Percentiles rank a stretch among this genome's conserved stretches.
Evolutionary conservation across 148 eudicot species (phyloP).

Genomic region (Nepenthes mirabilis): DNA sequence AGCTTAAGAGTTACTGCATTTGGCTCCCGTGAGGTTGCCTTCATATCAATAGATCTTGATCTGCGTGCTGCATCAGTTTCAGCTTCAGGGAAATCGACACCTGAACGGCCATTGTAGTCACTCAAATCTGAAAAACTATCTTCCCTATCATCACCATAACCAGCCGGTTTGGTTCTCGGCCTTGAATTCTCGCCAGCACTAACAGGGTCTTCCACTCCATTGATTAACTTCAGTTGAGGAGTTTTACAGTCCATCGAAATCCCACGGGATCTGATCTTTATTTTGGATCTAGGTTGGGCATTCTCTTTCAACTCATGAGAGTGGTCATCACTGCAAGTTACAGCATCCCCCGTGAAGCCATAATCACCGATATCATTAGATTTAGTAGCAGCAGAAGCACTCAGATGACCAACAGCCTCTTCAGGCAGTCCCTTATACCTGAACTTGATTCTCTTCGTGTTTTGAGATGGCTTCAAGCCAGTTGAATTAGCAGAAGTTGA

Average conservation of each 20-base stretch:
- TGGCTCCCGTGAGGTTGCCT: conserved; percentile 39
- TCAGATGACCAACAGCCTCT: conserved; percentile 15
- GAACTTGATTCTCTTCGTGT: conserved; percentile 21
- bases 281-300: conserved; percentile 29
- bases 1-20: conserved; percentile 17
- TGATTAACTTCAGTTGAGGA: conserved; percentile 14
- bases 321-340: conserved; percentile 5
- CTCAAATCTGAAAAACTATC: conserved; percentile 21
- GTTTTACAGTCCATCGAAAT: conserved; percentile 12
- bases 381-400: conserved; percentile 7
- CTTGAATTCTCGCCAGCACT: conserved; percentile 15
- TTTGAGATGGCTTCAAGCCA: conserved; percentile 19
- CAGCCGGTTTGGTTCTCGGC: conserved; percentile 14
- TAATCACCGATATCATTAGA: conserved; percentile 9
- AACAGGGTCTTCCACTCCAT: conserved; percentile 8
- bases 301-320: conserved; percentile 21
- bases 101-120: conserved; percentile 14
- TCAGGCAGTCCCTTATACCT: conserved; percentile 22
- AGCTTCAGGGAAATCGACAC: conserved; percentile 35
- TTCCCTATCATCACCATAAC: conserved; percentile 16
- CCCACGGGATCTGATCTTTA: conserved; percentile 45
- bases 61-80: conserved; percentile 55
- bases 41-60: conserved; percentile 56
- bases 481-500: conserved; percentile 25
- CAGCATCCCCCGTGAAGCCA: conserved; percentile 6